phyloP scores from a whole-genome alignment of 495 filamentous ascomycete genomes.

The Aspergillus heteromorphus region DNA sequence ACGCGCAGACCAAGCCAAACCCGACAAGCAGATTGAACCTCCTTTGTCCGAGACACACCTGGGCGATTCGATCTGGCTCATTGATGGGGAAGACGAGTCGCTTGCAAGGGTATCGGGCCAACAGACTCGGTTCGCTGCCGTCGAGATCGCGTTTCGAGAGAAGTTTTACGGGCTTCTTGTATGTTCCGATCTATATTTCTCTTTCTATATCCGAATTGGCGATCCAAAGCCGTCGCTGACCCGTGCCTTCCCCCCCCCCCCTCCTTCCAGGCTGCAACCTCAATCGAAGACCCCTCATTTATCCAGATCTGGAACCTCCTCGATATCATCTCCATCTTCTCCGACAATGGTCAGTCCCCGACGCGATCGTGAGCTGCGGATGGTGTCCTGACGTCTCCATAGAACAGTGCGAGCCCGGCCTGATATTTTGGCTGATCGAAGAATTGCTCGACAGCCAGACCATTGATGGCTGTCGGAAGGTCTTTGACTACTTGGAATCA shows the following conservation, averaged over 20 bases:
- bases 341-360: conserved; percentile 59
- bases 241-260: neutral
- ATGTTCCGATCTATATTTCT: conserved; percentile 34
- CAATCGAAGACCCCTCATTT: conserved; percentile 69
- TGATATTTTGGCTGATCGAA: conserved; percentile 87
- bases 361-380: neutral
- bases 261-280: conserved; percentile 54
- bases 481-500: conserved; percentile 93
- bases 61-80: conserved; percentile 35
- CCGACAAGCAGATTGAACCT: conserved; percentile 65
- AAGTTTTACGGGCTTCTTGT: conserved; percentile 73
- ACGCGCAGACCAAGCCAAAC: conserved; percentile 61
- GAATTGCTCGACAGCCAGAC: conserved; percentile 95
- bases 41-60: conserved; percentile 56
- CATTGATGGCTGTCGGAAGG: conserved; percentile 78
- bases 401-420: conserved; percentile 78
- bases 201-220: neutral
- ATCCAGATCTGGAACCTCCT: conserved; percentile 87
- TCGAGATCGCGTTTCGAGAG: conserved; percentile 73
- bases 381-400: conserved; percentile 21
- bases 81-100: conserved; percentile 24
- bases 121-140: conserved; percentile 54
- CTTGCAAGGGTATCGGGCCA: conserved; percentile 23
- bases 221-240: conserved; percentile 16
- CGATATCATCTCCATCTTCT: conserved; percentile 80